phyloP scores from a whole-genome alignment of 2,329 filamentous ascomycete species.

The Exophiala dermatitidis region DNA sequence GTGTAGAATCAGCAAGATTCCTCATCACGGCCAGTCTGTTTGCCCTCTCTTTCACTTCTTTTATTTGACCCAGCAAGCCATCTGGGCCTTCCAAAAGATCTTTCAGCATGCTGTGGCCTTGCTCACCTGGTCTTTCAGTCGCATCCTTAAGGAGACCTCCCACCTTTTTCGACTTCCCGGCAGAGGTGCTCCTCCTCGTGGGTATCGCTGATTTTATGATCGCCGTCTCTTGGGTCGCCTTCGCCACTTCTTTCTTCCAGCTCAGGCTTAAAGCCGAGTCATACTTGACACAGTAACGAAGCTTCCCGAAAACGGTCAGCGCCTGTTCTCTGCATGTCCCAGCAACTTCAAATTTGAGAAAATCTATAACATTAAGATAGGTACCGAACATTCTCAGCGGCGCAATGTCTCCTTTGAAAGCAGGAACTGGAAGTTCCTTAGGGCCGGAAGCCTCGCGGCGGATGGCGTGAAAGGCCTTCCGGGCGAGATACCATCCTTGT shows the following conservation, averaged over 20 bases:
- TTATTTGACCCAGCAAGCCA: constrained; percentile 26
- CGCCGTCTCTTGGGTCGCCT: constrained; percentile 16
- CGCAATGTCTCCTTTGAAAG: constrained; percentile 25
- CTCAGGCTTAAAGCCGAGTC: constrained; percentile 23
- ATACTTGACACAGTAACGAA: constrained; percentile 30
- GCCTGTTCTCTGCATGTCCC: constrained; percentile 29
- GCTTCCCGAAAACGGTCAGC: constrained; percentile 30
- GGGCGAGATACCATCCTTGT: constrained; percentile 37
- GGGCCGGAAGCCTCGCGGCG: constrained; percentile 3
- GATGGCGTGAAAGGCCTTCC: constrained; percentile 32
- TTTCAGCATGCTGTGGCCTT: constrained; percentile 9
- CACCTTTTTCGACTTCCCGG: no score
- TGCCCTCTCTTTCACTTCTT: background rate
- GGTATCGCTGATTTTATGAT: no score
- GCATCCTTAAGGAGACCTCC: no score
- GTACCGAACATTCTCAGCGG: constrained; percentile 25
- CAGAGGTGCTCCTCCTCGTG: no score
- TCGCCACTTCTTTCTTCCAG: constrained; percentile 29
- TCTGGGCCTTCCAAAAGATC: background rate
- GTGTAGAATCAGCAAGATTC: background rate
- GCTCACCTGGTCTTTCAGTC: constrained; percentile 17
- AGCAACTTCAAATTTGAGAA: constrained; percentile 39
- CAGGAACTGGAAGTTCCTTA: constrained; percentile 2
- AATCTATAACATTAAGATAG: constrained; percentile 38
- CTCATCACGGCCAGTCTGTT: background rate